These are phyloP conservation scores for Leishmania aethiopica DNA, from an alignment of 208 protist genomes.

Conservation along the genomic window DNA sequence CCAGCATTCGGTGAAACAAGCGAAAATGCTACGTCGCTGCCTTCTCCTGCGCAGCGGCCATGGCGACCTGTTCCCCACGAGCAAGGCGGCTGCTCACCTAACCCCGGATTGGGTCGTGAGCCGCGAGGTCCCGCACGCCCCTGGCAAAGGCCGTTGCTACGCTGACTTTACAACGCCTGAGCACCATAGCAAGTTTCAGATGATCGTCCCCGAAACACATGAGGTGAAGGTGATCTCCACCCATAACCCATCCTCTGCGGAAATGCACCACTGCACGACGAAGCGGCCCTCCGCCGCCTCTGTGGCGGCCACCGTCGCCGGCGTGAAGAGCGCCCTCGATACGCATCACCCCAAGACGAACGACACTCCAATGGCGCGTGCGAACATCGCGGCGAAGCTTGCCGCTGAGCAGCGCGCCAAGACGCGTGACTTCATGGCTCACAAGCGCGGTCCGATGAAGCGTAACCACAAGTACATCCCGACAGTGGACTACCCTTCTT, in stretches of 20 bases:
- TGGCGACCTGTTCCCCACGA: slow-evolving; percentile 84
- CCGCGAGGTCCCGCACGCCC: slow-evolving; percentile 47
- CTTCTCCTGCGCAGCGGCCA: slow-evolving; percentile 49
- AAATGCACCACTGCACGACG: slow-evolving; percentile 35
- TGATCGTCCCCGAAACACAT: slow-evolving; percentile 43
- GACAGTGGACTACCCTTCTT: slow-evolving; percentile 30
- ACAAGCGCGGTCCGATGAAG: slow-evolving; percentile 29
- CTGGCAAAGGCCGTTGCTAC: slow-evolving; percentile 63
- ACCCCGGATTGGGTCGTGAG: slow-evolving; percentile 54
- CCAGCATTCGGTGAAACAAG: neutral
- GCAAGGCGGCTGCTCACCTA: slow-evolving; percentile 77
- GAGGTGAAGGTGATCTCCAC: slow-evolving; percentile 23
- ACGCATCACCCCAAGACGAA: slow-evolving; percentile 35
- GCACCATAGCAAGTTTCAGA: slow-evolving; percentile 56
- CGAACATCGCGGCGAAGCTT: slow-evolving; percentile 71
- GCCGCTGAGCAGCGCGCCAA: slow-evolving; percentile 54
- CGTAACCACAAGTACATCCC: slow-evolving; percentile 26
- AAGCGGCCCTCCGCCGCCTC: slow-evolving; percentile 31
- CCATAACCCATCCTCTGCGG: slow-evolving; percentile 7
- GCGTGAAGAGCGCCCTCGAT: slow-evolving; percentile 37
- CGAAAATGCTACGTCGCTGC: slow-evolving; percentile 41
- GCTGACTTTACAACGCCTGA: slow-evolving; percentile 40
- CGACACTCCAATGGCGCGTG: slow-evolving; percentile 49
- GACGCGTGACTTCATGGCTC: slow-evolving; percentile 59
- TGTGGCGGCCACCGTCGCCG: slow-evolving; percentile 32